Conservation (phyloP, 163 green algal species). For the Volvox carteri region DNA sequence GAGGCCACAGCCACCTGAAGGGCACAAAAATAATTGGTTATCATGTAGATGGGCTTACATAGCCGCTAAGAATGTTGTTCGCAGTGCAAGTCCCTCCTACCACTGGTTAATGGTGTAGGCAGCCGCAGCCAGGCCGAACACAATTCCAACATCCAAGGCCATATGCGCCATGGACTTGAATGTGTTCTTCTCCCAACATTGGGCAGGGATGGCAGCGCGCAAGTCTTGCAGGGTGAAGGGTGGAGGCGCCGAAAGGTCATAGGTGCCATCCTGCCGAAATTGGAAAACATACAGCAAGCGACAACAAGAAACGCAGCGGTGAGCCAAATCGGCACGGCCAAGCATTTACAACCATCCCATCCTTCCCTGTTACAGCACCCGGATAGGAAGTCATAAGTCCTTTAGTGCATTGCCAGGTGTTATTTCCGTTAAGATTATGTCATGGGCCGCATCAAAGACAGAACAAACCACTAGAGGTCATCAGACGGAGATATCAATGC, state of each 20-base stretch:
- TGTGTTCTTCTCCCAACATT: conserved; percentile 92
- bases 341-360: too few species aligned
- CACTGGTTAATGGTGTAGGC: conserved; percentile 81
- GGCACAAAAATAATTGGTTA: background rate
- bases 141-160: conserved; percentile 87
- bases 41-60: too few species aligned
- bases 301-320: too few species aligned
- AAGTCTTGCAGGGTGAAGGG: conserved; percentile 77
- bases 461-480: background rate
- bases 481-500: too few species aligned
- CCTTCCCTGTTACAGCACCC: too few species aligned
- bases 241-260: conserved; percentile 72
- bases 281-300: background rate
- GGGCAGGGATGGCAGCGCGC: conserved; percentile 72
- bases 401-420: too few species aligned
- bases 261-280: conserved; percentile 62
- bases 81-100: background rate
- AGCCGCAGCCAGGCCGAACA: conserved; percentile 83
- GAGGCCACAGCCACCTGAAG: conserved; percentile 88
- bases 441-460: too few species aligned
- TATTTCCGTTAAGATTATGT: too few species aligned
- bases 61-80: too few species aligned
- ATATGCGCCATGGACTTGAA: conserved; percentile 84
- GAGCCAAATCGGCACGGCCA: too few species aligned
- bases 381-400: too few species aligned